These are phyloP conservation scores for Nakaseomyces glabratus DNA, from an alignment of 1,139 yeast species.

Conservation along the genomic window DNA sequence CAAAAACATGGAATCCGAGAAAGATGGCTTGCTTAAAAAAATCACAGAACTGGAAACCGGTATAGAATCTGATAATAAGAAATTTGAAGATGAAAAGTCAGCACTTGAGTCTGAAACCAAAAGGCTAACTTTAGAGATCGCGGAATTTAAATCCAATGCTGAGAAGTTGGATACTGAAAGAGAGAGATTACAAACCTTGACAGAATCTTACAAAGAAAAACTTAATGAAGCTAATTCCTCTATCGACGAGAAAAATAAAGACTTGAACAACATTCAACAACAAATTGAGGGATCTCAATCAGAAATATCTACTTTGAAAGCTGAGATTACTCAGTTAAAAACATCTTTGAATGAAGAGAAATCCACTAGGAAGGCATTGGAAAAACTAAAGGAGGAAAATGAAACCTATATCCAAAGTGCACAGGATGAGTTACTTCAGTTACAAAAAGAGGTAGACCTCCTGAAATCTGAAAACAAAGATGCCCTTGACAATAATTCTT, in stretches of 20 bases:
- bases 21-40: not conserved
- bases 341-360: not conserved
- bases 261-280: not conserved
- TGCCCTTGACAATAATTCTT: too few relatives aligned
- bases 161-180: constrained; percentile 1
- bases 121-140: not conserved
- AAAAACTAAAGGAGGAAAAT: constrained; percentile 13
- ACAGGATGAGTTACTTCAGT: too few relatives aligned
- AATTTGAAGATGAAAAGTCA: not conserved
- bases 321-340: not conserved
- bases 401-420: too few relatives aligned
- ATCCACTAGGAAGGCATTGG: not conserved
- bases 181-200: constrained; percentile 6
- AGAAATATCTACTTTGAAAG: not conserved
- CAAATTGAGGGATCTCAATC: not conserved
- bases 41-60: not conserved
- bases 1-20: constrained; percentile 7
- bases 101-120: constrained; percentile 4
- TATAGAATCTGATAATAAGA: not conserved
- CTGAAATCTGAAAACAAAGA: too few relatives aligned
- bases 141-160: constrained; percentile 1
- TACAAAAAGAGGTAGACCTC: too few relatives aligned
- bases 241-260: not conserved
- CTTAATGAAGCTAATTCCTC: too few relatives aligned
- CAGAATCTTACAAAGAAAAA: too few relatives aligned